Evolutionary conservation across 225 moss, liverwort and hornwort species (phyloP).

Genomic region (Sphagnum contortum): DNA sequence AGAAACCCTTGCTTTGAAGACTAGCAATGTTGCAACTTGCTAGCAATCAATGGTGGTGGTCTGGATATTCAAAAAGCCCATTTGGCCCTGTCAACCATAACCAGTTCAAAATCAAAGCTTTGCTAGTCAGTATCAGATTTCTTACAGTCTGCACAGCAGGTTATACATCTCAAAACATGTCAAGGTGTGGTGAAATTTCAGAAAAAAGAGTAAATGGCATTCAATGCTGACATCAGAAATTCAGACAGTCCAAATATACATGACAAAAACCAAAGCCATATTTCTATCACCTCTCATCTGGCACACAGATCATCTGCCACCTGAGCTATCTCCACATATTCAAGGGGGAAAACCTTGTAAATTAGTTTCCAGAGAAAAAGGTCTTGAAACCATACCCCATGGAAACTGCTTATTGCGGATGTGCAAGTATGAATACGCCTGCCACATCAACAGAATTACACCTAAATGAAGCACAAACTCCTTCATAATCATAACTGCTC

Average conservation of each 20-base stretch:
- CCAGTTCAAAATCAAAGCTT: too few relatives aligned
- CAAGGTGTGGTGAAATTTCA: not conserved
- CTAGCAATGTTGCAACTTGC: too few relatives aligned
- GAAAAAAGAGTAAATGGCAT: not conserved
- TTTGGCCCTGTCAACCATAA: constrained; percentile 17
- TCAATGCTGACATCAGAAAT: not conserved
- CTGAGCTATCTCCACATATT: too few relatives aligned
- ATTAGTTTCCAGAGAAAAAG: not conserved
- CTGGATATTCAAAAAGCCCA: constrained; percentile 24
- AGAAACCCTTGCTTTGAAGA: too few relatives aligned
- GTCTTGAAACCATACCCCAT: constrained; percentile 24
- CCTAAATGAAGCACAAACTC: not conserved
- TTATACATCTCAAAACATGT: not conserved
- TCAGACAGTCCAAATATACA: not conserved
- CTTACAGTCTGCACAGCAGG: not conserved
- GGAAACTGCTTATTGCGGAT: constrained; percentile 47
- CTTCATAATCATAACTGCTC: too few relatives aligned
- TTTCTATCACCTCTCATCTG: too few relatives aligned
- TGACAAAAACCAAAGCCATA: not conserved
- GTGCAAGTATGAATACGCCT: constrained; percentile 40
- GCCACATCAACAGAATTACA: constrained; percentile 7
- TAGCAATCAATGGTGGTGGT: too few relatives aligned
- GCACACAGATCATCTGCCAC: too few relatives aligned
- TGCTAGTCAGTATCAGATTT: not conserved
- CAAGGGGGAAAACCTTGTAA: not conserved